Evolutionary conservation across 2,329 filamentous ascomycete genomes (phyloP).

Genomic region (Colletotrichum noveboracense): DNA sequence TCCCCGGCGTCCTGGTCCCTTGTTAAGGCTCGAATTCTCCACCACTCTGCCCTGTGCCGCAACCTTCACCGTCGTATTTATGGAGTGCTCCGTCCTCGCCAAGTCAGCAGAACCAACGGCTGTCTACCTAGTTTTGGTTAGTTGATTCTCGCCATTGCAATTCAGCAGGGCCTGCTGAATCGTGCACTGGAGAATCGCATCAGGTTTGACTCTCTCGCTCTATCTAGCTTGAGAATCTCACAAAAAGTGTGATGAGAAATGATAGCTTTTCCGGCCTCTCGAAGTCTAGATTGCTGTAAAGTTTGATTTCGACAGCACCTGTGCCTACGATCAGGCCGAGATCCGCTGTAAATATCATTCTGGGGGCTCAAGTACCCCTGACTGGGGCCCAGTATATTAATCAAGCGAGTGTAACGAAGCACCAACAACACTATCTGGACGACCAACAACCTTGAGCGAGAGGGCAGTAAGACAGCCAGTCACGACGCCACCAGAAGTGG

Average conservation of each 20-base stretch:
- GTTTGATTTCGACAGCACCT: neutral
- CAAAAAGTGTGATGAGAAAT: neutral
- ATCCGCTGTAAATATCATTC: neutral
- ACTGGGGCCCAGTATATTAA: neutral
- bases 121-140: neutral
- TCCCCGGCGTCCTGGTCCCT: neutral
- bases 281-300: neutral
- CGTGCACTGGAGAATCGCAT: neutral
- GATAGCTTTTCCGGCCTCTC: neutral
- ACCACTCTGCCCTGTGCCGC: neutral
- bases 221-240: neutral
- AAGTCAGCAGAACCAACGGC: neutral
- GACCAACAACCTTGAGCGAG: neutral
- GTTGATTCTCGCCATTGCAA: neutral
- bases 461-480: neutral
- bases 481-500: no score
- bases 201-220: neutral
- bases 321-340: neutral
- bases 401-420: neutral
- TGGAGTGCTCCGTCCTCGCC: neutral
- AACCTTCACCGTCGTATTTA: neutral
- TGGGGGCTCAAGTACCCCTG: neutral
- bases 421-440: neutral
- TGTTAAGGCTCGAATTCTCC: neutral
- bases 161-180: neutral